Base-by-base conservation (phyloP, 2,329 filamentous ascomycete species). In the Epicoccum nigrum region DNA sequence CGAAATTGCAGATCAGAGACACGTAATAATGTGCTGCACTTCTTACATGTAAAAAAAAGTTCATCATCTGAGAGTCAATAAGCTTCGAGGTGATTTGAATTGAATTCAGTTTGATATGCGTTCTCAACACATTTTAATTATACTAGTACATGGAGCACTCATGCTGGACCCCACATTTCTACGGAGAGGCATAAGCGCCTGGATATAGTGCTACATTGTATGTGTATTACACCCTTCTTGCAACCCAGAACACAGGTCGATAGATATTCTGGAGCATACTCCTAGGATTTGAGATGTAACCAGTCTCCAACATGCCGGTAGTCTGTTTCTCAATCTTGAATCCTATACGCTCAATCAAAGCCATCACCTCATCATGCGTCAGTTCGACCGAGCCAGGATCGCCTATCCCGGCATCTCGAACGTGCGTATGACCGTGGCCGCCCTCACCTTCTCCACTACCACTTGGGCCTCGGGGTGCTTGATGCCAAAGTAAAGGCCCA, bases 401-500 rank as follows among this genome's bases (percentile, higher is more conserved):
- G 0, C 86, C 92, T 57, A 97, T 95, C 1, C 91, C 91, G 45
- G 69, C 59, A 60, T 70, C 60, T 39, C 43, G 50, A 34, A 42
- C 45, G 37, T 53, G 27, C 11, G 27, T 25, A 21, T 44, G 32
- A 4, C 32, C 21, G 5, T 47, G 33, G 11, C 54, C 40, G 1
- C 67, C 62, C 23, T 62, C 57, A 5, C 56, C 43, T 6, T 45
- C 16, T 4, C 12, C 4, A 8, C 16, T 25, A 3, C 21, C 20
- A 15, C 11, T 25, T 0, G 83, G 83, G 1, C 83, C 80, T 33
- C 87, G 83, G 60, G 91, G 88, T 69, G 95, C 91, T 71, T 95
- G 97, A 72, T 99, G 95, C 94, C 94, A 99, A 32, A 97, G 78
- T 46, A 99, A 75, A 0, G 94, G 94, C 0, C 94, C 94, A 19